Evolutionary conservation across 352 stramenopile species (phyloP).

Genomic region (Phytopythium litorale): DNA sequence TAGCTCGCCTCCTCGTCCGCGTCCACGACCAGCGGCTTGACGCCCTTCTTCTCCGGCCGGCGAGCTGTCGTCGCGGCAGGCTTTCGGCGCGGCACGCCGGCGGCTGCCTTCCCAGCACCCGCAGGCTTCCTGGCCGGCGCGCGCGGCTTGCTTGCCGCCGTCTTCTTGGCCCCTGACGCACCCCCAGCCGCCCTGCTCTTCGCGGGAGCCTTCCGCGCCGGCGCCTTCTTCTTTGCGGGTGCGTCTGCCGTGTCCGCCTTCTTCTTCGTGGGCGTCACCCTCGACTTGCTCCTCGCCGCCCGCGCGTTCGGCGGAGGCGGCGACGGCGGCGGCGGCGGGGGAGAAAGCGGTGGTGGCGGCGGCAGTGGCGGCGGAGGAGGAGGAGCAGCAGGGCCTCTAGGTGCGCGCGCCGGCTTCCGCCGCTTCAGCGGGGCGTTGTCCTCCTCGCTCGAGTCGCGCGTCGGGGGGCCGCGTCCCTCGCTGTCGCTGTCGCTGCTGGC

Average conservation of each 20-base stretch:
- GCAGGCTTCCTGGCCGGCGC: constrained; percentile 13
- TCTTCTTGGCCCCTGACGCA: constrained; percentile 12
- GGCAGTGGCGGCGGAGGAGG: constrained; percentile 26
- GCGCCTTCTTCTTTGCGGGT: background rate
- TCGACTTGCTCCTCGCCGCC: background rate
- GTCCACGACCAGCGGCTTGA: background rate
- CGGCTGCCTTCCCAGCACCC: constrained; percentile 6
- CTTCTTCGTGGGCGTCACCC: background rate
- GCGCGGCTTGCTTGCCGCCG: constrained; percentile 11
- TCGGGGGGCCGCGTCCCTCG: constrained; percentile 12
- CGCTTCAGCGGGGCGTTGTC: constrained; percentile 17
- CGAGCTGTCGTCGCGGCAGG: background rate
- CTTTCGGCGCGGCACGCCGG: constrained; percentile 10
- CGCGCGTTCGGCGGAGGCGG: background rate
- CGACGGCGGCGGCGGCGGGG: constrained; percentile 21
- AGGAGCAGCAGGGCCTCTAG: constrained; percentile 22
- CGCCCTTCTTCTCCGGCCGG: constrained; percentile 6
- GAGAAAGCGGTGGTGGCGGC: constrained; percentile 23
- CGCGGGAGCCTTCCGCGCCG: background rate
- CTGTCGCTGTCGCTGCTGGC: constrained; percentile 18
- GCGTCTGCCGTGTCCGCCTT: background rate
- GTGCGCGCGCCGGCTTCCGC: background rate
- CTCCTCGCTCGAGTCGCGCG: constrained; percentile 36
- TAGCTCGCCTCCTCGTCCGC: constrained; percentile 4
- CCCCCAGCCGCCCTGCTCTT: constrained; percentile 20